A percentile compares a stretch with the other conserved stretches of the same genome.
These are phyloP conservation scores for Symbiotaphrina buchneri DNA, from an alignment of 495 filamentous ascomycete genomes.

Conservation along the genomic window DNA sequence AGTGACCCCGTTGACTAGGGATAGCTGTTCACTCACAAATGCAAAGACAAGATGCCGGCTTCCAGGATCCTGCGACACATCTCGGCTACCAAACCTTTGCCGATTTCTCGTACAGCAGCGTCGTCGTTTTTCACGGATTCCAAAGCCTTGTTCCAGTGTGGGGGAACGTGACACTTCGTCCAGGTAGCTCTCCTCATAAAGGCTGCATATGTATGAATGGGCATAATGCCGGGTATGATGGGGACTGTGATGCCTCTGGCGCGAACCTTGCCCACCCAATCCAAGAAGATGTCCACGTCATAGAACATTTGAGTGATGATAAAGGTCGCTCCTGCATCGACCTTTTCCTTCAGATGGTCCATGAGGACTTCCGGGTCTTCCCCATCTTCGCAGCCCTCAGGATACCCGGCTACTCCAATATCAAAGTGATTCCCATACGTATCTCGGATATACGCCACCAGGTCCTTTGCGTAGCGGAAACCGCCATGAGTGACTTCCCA, in stretches of 20 bases:
- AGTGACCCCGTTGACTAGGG: neutral
- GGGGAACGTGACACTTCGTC: constrained; percentile 64
- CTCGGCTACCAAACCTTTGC: constrained; percentile 72
- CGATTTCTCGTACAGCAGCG: constrained; percentile 72
- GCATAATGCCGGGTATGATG: constrained; percentile 97
- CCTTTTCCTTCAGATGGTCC: constrained; percentile 91
- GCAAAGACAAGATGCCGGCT: constrained; percentile 66
- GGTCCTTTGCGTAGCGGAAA: constrained; percentile 81
- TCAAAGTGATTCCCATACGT: constrained; percentile 92
- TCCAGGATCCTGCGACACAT: constrained; percentile 71
- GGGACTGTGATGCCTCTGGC: constrained; percentile 70
- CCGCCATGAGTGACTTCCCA: constrained; percentile 74
- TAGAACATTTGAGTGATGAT: constrained; percentile 99
- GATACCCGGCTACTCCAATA: constrained; percentile 93
- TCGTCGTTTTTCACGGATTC: constrained; percentile 97
- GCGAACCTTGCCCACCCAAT: constrained; percentile 70
- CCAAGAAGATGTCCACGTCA: constrained; percentile 81
- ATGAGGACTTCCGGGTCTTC: constrained; percentile 63
- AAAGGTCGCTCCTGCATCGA: constrained; percentile 83
- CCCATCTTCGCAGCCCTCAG: constrained; percentile 88
- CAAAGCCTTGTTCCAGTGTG: constrained; percentile 54
- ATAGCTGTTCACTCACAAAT: constrained; percentile 39
- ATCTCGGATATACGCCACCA: constrained; percentile 78
- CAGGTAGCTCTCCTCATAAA: constrained; percentile 79
- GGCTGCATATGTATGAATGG: constrained; percentile 82